phyloP scores from a whole-genome alignment of 257 asterid genomes.

The Ophiorrhiza pumila region DNA sequence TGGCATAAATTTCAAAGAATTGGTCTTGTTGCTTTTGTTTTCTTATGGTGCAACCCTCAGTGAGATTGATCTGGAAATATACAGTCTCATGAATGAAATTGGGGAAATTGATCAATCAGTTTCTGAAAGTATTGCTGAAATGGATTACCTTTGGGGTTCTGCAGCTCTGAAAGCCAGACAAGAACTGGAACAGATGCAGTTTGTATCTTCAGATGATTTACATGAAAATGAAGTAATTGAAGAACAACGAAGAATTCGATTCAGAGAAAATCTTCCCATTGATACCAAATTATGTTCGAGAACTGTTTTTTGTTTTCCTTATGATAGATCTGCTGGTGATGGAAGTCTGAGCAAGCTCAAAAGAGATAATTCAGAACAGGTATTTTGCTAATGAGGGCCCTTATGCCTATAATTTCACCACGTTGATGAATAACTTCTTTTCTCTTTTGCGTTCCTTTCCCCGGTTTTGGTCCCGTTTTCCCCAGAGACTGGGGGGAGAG shows the following conservation, averaged over 20 bases:
- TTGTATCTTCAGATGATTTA: constrained; percentile 28
- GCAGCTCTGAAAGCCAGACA: constrained; percentile 53
- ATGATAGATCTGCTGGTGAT: constrained; percentile 39
- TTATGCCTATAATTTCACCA: constrained; percentile 5
- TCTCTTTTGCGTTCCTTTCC: constrained; percentile 3
- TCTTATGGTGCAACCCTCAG: constrained; percentile 70
- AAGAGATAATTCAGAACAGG: constrained; percentile 35
- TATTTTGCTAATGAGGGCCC: constrained; percentile 14
- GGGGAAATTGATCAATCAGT: constrained; percentile 50
- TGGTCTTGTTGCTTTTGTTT: constrained; percentile 61
- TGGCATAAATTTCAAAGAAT: constrained; percentile 56
- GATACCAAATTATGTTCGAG: constrained; percentile 81
- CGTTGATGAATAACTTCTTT: constrained; percentile 8
- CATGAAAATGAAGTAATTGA: constrained; percentile 39
- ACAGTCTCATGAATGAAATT: constrained; percentile 57
- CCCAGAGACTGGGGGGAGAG: too few relatives aligned
- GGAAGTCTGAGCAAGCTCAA: constrained; percentile 32
- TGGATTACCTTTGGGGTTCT: constrained; percentile 82
- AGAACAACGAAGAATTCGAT: constrained; percentile 50
- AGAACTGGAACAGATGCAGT: constrained; percentile 44
- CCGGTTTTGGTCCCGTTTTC: too few relatives aligned
- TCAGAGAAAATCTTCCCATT: constrained; percentile 75
- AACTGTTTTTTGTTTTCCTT: constrained; percentile 76
- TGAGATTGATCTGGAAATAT: constrained; percentile 74
- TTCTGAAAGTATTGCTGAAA: constrained; percentile 51